phyloP scores from a whole-genome alignment of 2,329 filamentous ascomycete genomes.

The Metarhizium album region DNA sequence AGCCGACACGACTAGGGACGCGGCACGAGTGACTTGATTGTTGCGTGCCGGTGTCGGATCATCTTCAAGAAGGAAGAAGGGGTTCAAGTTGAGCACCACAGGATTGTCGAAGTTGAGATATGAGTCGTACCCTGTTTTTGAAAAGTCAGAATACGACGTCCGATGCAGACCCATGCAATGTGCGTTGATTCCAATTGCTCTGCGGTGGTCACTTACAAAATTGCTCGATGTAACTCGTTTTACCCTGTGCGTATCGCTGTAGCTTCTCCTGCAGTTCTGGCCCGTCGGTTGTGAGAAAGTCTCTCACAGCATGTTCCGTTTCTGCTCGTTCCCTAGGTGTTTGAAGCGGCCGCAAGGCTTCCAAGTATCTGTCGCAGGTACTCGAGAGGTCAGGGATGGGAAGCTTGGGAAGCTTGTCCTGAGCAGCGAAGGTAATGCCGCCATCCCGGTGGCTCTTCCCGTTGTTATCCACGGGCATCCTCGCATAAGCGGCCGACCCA shows the following conservation, averaged over 20 bases:
- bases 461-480: constrained; percentile 34
- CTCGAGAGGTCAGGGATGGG: constrained; percentile 81
- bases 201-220: constrained; percentile 62
- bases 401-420: constrained; percentile 81
- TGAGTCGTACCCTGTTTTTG: constrained; percentile 78
- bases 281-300: constrained; percentile 74
- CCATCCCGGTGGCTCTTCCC: constrained; percentile 37
- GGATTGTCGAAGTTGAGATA: constrained; percentile 97
- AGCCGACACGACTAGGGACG: constrained; percentile 82
- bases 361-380: constrained; percentile 70
- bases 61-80: constrained; percentile 94
- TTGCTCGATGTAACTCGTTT: constrained; percentile 95
- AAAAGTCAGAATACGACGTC: constrained; percentile 2
- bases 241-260: constrained; percentile 80
- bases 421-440: constrained; percentile 78
- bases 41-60: constrained; percentile 93
- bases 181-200: not conserved
- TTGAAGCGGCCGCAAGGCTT: constrained; percentile 72
- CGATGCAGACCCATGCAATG: not conserved
- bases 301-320: constrained; percentile 65
- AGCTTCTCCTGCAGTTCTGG: constrained; percentile 78
- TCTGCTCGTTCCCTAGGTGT: constrained; percentile 71
- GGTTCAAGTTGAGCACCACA: constrained; percentile 93
- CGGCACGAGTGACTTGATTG: constrained; percentile 90
- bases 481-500: constrained; percentile 24